Evolutionary conservation across 768 basidiomycete species (phyloP), one percentile per base, ranked within the genome.

Genomic region (Russula sp.): DNA sequence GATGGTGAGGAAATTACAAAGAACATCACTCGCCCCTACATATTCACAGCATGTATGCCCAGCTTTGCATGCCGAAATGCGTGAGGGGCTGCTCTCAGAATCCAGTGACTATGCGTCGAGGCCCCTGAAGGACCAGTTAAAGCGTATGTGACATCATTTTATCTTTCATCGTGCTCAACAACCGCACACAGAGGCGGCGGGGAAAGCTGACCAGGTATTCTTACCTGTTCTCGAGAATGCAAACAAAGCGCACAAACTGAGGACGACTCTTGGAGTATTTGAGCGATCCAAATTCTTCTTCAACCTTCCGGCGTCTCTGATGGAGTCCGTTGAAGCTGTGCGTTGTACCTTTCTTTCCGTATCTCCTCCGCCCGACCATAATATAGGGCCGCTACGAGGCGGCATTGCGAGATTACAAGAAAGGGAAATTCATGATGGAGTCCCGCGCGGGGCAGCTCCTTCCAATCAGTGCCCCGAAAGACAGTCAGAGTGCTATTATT

Each of bases 231-330:
- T 99, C 45, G 96, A 98, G 71, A 98, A 98, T 65, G 85, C 94
- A 3, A 86, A 91, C 36, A 98, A 98, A 70, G 93, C 96, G 14
- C 86, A 93, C 69, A 92, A 94, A 72, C 77, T 99, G 5, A 86
- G 91, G 41, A 91, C 89, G 0, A 98, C 97, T 0, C 83, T 98
- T 7, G 88, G 92, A 38, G 92, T 98, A 20, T 98, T 99, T 66
- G 96, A 98, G 67, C 83, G 93, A 46, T 95, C 92, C 54, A 96
- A 95, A 69, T 99, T 98, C 80, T 92, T 98, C 74, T 98, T 98
- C 81, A 98, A 96, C 69, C 81, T 99, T n/a, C 96, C 97, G 0
- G 87, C 88, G 35, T 86, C 88, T 49, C 83, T 99, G 25, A 80
- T 90, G 25, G 96, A 95, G 70, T 87, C 83, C 18, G 88, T 98